Percentiles rank a stretch among this genome's conserved stretches.
These are phyloP conservation scores for Camillea tinctor DNA, from an alignment of 2,329 filamentous ascomycete genomes.

Conservation along the genomic window DNA sequence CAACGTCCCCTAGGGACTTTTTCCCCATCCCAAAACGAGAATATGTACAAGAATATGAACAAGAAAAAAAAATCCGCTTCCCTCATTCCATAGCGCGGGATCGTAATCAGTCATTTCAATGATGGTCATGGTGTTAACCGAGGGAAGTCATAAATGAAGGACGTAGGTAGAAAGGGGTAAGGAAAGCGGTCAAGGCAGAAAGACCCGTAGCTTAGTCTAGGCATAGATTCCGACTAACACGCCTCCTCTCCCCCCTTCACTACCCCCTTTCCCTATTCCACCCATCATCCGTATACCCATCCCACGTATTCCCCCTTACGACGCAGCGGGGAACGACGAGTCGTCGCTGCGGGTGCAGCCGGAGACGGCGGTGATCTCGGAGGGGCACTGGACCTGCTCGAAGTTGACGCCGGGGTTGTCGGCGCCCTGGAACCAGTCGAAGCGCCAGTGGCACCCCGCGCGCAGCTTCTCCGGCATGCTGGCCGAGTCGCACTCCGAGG, in stretches of 20 bases:
- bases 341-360: constrained; percentile 36
- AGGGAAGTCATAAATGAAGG: too few relatives aligned
- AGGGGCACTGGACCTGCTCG: constrained; percentile 47
- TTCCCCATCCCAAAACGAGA: not conserved
- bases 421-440: constrained; percentile 50
- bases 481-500: constrained; percentile 38
- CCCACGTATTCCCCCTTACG: not conserved
- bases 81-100: not conserved
- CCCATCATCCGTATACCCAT: not conserved
- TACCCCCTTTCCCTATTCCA: not conserved
- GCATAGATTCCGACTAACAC: too few relatives aligned
- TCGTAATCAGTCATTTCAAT: not conserved
- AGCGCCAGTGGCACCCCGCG: constrained; percentile 51
- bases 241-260: not conserved
- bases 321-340: constrained; percentile 13
- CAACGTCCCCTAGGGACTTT: not conserved
- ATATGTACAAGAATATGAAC: not conserved
- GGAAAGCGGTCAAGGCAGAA: too few relatives aligned
- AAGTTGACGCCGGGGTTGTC: constrained; percentile 48
- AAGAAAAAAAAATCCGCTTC: not conserved
- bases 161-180: too few relatives aligned
- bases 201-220: too few relatives aligned
- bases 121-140: too few relatives aligned
- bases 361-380: constrained; percentile 42
- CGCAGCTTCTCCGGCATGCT: constrained; percentile 43